A percentile compares a stretch with the other conserved stretches of the same genome.
Conservation (phyloP, 495 filamentous ascomycete species). For the Sporormia fimetaria region DNA sequence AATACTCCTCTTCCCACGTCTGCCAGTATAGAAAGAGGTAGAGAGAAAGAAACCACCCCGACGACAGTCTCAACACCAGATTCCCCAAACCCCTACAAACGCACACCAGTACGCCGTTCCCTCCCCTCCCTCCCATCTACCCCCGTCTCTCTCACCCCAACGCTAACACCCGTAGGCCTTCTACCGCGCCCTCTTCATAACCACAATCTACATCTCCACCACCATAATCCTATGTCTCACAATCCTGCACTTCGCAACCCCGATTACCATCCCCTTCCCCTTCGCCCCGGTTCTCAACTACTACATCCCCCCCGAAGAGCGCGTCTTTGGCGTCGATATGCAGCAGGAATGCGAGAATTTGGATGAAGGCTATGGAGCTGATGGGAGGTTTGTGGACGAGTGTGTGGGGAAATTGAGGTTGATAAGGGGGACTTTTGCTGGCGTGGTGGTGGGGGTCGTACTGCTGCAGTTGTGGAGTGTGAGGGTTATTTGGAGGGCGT, state of each 20-base stretch:
- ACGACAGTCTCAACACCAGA: too few relatives aligned
- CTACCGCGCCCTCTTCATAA: conserved; percentile 5
- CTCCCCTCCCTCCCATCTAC: conserved; percentile 3
- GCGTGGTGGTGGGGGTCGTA: too few relatives aligned
- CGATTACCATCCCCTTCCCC: not conserved
- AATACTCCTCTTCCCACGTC: too few relatives aligned
- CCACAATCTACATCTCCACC: not conserved
- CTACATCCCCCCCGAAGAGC: too few relatives aligned
- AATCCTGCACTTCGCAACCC: conserved; percentile 1
- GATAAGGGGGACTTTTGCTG: too few relatives aligned
- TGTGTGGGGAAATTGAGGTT: too few relatives aligned
- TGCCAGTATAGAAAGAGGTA: too few relatives aligned
- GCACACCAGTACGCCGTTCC: not conserved
- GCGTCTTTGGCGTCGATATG: not conserved
- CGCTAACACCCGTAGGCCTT: not conserved
- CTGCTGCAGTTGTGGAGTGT: too few relatives aligned
- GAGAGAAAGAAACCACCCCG: too few relatives aligned
- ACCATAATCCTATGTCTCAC: not conserved
- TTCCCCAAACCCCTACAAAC: not conserved
- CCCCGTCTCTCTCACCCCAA: conserved; percentile 4
- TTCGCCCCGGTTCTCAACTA: not conserved
- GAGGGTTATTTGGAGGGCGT: too few relatives aligned
- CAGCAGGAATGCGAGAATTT: not conserved
- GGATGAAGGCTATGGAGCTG: conserved; percentile 7
- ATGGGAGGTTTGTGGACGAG: conserved; percentile 12